phyloP scores from a whole-genome alignment of 148 eudicot species.

The Chenopodium album region DNA sequence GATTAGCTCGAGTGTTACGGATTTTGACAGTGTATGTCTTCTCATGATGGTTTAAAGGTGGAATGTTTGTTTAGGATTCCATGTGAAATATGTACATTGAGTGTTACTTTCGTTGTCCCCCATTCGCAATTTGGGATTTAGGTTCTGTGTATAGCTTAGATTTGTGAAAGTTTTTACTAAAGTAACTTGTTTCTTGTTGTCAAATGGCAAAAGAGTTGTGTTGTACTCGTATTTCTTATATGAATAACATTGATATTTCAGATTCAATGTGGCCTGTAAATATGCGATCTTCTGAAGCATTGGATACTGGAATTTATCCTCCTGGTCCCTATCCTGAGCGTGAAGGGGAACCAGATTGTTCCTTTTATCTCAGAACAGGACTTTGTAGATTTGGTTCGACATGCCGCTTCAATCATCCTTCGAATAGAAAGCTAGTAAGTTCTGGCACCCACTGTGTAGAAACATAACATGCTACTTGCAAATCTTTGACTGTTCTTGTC shows the following conservation, averaged over 20 bases:
- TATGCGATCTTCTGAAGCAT: slow-evolving; percentile 57
- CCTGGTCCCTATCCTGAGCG: slow-evolving; percentile 82
- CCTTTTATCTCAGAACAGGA: slow-evolving; percentile 93
- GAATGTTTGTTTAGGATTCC: neutral
- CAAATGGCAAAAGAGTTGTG: neutral
- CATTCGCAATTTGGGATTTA: neutral
- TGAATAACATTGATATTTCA: slow-evolving; percentile 28
- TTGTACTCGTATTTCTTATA: slow-evolving; percentile 1
- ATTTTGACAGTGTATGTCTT: neutral
- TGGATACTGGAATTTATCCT: slow-evolving; percentile 77
- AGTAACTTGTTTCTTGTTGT: neutral
- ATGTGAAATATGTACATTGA: neutral
- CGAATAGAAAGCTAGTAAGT: slow-evolving; percentile 85
- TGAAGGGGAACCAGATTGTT: slow-evolving; percentile 95
- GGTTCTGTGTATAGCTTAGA: neutral
- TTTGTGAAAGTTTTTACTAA: neutral
- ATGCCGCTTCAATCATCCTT: slow-evolving; percentile 94
- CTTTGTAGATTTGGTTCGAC: slow-evolving; percentile 87
- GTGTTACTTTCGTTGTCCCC: neutral
- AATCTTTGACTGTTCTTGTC: slow-evolving; percentile 20
- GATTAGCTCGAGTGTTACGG: neutral
- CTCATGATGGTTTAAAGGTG: neutral
- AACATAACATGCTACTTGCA: slow-evolving; percentile 9
- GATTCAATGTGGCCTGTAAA: slow-evolving; percentile 77
- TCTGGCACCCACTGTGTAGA: neutral